Percentiles rank a stretch among this genome's conserved stretches.
These are phyloP conservation scores for Malassezia dermatis DNA, from an alignment of 1,284 basidiomycete species.

Conservation along the genomic window DNA sequence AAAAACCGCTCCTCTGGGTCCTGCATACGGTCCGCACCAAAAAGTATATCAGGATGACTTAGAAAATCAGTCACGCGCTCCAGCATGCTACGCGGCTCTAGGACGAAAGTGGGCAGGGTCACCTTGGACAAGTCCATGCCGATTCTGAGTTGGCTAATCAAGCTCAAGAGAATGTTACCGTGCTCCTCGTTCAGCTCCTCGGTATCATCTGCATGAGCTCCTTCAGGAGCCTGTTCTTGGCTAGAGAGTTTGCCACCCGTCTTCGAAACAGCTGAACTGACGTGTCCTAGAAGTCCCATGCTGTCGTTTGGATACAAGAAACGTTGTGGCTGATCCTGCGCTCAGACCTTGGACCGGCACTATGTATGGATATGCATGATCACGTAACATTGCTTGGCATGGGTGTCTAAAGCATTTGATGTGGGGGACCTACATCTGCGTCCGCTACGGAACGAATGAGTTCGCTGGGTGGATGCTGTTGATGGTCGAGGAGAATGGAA, in stretches of 20 bases:
- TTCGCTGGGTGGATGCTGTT: neutral
- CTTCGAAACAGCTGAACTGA: constrained; percentile 33
- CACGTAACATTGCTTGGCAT: neutral
- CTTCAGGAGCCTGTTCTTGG: constrained; percentile 42
- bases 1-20: constrained; percentile 85
- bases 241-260: constrained; percentile 24
- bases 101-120: constrained; percentile 52
- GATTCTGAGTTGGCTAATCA: constrained; percentile 74
- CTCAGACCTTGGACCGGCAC: neutral
- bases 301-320: neutral
- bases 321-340: neutral
- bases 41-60: constrained; percentile 94
- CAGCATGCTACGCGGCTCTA: constrained; percentile 46
- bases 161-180: constrained; percentile 49
- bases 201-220: constrained; percentile 43
- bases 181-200: constrained; percentile 50
- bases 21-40: constrained; percentile 66
- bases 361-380: neutral
- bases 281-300: constrained; percentile 43
- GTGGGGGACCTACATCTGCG: neutral
- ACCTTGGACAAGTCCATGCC: constrained; percentile 94
- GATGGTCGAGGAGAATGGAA: neutral
- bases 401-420: neutral
- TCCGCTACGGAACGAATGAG: neutral
- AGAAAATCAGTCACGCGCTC: constrained; percentile 68